Base-by-base conservation (phyloP, 225 moss, liverwort and hornwort genomes). In the Neckera pumila region DNA sequence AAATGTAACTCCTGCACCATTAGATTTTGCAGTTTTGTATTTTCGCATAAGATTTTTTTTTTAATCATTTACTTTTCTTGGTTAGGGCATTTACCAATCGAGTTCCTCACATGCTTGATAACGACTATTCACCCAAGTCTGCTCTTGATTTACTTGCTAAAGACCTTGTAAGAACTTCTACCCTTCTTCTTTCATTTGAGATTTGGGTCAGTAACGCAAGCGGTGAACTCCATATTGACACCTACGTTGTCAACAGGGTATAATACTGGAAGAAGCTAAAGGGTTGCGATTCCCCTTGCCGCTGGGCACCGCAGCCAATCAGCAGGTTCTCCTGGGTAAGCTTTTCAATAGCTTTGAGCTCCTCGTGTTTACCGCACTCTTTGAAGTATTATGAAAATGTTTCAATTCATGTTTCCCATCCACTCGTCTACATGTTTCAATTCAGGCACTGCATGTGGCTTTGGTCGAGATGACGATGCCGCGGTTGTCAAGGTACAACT, bases 71-170 rank as follows among this genome's bases (percentile, higher is more conserved):
- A 12, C 42, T 53, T 73, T 83, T 79, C 56, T 42, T 76, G 81
- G 49, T 84, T 93, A 97, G 98, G 94, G 97, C 95, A 81, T 97
- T 97, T 92, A 92, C 90, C 49, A 87, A 95, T 89, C 80, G 95
- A 90, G 98, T 96, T 89, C 98, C 97, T 60, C 94, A 89, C 86
- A 97, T 98, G 97, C 94, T 98, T 82, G 93, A 95, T 79, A 80
- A 83, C 82, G 95, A 94, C 79, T 90, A 89, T 91, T 88, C 92
- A 71, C 90, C 94, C 67, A 86, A 93, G 87, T 91, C 93, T 53
- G 85, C 94, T 92, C 97, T 98, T 58, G 95, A 95, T 89, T 79
- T 93, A 87, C 92, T 98, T 75, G 89, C 90, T 42, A 92, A 95
- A 89, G 92, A 96, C 83, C 89, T 98, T 76, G 98, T 98, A 96